Percentiles rank a stretch among this genome's conserved stretches.
phyloP scores from a whole-genome alignment of 2,329 filamentous ascomycete species.

The Pleoardoris graminearum region DNA sequence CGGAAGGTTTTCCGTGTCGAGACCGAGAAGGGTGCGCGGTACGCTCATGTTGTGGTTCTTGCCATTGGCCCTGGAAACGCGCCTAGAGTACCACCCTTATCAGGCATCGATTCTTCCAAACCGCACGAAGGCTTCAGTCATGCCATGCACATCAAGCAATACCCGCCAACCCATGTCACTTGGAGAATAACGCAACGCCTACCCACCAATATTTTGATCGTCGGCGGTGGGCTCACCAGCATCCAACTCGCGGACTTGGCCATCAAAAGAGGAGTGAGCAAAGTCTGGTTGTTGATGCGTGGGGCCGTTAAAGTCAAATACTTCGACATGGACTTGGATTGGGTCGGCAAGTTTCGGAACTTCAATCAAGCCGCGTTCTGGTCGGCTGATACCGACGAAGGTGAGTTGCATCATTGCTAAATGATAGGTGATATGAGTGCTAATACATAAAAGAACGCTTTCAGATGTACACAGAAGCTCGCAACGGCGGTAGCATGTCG shows the following conservation, averaged over 20 bases:
- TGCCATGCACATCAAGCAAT: conserved; percentile 63
- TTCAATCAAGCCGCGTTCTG: conserved; percentile 76
- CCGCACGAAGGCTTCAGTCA: conserved; percentile 61
- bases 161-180: conserved; percentile 59
- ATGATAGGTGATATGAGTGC: not conserved
- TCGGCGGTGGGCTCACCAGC: conserved; percentile 77
- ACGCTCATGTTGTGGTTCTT: conserved; percentile 67
- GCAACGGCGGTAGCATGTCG: conserved; percentile 77
- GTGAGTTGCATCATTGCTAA: conserved; percentile 29
- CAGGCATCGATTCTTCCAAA: conserved; percentile 41
- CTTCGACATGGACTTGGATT: conserved; percentile 75
- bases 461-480: conserved; percentile 66
- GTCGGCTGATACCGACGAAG: conserved; percentile 70
- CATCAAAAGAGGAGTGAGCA: conserved; percentile 65
- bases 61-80: conserved; percentile 70
- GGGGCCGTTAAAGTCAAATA: conserved; percentile 66
- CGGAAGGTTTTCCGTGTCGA: conserved; percentile 66
- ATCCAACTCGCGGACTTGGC: conserved; percentile 72
- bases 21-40: conserved; percentile 59
- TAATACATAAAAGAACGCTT: conserved; percentile 57
- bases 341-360: conserved; percentile 84
- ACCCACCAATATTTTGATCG: conserved; percentile 66
- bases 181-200: conserved; percentile 53
- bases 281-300: conserved; percentile 72
- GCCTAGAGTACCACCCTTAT: conserved; percentile 51